Base-by-base conservation (phyloP, 2,329 filamentous ascomycete species). In the Botrytis elliptica region DNA sequence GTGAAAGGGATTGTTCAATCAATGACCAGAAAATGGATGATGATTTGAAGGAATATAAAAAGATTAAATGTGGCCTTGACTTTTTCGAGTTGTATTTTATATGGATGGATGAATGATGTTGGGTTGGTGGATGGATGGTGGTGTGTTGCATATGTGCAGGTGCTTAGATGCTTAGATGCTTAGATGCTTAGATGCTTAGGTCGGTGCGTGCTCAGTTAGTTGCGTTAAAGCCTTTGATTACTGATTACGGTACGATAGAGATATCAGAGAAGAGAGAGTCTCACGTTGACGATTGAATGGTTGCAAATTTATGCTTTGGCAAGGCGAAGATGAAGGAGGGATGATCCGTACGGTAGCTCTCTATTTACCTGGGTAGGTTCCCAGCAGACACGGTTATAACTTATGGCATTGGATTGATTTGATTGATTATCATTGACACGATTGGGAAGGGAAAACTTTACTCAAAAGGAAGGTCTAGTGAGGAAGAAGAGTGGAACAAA, bases 1-100 rank as follows among this genome's bases (percentile, higher is more conserved):
- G 38, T 72, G 60, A 57, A 65, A 72, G 57, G 68, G n/a, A 42
- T 60, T 22, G 8, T 70, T 33, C 4, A 49, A 52, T 66, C 52
- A 55, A 55, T 18, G 64, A n/a, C 46, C 7, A 52, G 36, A 44
- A n/a, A 29, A 64, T 29, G 52, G 14, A 29, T 55, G 52, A 25
- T 16, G 14, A 29, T 20, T 7, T 33, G 14, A n/a, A 52, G 38
- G 22, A 49, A 63, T 29, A 29, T 18, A 3, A 16, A 7, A 55
- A 55, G 29, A 55, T 6, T 7, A 4, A 38, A 36, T 44, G 22
- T 29, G 7, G 25, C 20, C 46, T 69, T 69, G 38, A 40, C 18
- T 55, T 59, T 64, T n/a, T 64, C 20, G 16, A 40, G 40, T 16
- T 44, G n/a, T 63, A 25, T 40, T 62, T 55, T 68, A 8, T 68